Conservation (phyloP, 2,329 filamentous ascomycete species). For the Rutstroemia sp. region DNA sequence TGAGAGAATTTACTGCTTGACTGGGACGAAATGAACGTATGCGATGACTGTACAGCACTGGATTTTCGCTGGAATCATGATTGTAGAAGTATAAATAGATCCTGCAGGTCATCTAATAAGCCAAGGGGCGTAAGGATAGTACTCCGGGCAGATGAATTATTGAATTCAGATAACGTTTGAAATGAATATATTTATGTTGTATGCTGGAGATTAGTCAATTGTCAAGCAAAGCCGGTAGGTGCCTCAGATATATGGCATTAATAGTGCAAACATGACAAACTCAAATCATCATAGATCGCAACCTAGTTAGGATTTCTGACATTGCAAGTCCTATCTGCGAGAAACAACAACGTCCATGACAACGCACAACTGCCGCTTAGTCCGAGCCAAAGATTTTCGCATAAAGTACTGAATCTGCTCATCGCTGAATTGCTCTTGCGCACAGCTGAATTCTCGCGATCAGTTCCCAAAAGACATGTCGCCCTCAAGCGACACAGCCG, state of each 20-base stretch:
- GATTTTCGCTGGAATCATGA: background rate
- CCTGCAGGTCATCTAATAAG: background rate
- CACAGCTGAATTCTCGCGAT: background rate
- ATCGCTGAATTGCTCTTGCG: too few species aligned
- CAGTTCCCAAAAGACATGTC: conserved; percentile 16
- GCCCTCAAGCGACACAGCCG: conserved; percentile 19
- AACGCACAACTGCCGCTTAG: too few species aligned
- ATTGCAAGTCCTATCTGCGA: too few species aligned
- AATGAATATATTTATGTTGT: background rate
- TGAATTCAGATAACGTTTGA: conserved; percentile 1
- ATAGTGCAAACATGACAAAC: too few species aligned
- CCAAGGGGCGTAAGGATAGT: background rate
- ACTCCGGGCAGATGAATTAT: background rate
- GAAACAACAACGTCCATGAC: too few species aligned
- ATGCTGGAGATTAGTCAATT: background rate
- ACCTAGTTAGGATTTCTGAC: too few species aligned
- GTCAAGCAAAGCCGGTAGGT: background rate
- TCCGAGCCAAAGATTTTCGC: background rate
- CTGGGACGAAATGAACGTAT: background rate
- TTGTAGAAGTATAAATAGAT: conserved; percentile 9
- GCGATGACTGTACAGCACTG: background rate
- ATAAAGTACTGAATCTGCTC: background rate
- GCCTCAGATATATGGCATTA: too few species aligned
- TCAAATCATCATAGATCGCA: too few species aligned
- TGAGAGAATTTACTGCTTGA: background rate